Conservation (phyloP, 2,329 filamentous ascomycete genomes). For the Xylariaceae sp. region DNA sequence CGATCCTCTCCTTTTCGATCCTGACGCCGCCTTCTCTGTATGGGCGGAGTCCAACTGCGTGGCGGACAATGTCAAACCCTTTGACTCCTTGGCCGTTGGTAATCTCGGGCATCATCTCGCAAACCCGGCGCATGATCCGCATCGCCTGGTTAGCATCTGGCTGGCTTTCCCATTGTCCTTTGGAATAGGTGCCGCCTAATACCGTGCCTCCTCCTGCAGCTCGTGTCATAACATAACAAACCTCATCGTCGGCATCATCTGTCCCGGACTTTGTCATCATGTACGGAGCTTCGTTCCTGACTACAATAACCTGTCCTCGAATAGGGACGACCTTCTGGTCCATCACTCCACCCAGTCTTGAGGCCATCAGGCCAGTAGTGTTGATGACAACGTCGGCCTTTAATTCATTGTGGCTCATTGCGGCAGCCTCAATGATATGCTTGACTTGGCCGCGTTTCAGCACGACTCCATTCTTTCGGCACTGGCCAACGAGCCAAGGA, state of each 20-base stretch:
- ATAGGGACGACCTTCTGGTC: conserved; percentile 71
- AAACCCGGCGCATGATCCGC: conserved; percentile 78
- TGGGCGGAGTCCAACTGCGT: conserved; percentile 78
- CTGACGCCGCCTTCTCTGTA: conserved; percentile 69
- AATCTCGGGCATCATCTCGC: conserved; percentile 61
- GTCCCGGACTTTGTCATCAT: conserved; percentile 71
- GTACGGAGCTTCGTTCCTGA: conserved; percentile 69
- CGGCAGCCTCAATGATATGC: conserved; percentile 70
- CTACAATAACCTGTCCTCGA: conserved; percentile 79
- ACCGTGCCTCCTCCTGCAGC: conserved; percentile 78
- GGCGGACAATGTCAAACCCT: conserved; percentile 69
- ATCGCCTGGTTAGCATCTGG: conserved; percentile 75
- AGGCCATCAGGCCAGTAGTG: conserved; percentile 74
- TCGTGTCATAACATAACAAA: conserved; percentile 77
- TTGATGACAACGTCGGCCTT: conserved; percentile 72
- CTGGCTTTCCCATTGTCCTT: conserved; percentile 72
- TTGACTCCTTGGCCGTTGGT: conserved; percentile 65
- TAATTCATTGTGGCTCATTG: conserved; percentile 53
- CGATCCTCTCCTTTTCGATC: conserved; percentile 68
- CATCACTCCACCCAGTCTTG: conserved; percentile 74
- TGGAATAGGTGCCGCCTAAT: conserved; percentile 80
- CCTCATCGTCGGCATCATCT: conserved; percentile 69
- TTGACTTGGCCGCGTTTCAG: conserved; percentile 59
- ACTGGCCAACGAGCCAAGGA: conserved; percentile 78
- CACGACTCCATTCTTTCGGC: conserved; percentile 66